Evolutionary conservation across 2,329 filamentous ascomycete species (phyloP).

Genomic region (Microsporum canis): DNA sequence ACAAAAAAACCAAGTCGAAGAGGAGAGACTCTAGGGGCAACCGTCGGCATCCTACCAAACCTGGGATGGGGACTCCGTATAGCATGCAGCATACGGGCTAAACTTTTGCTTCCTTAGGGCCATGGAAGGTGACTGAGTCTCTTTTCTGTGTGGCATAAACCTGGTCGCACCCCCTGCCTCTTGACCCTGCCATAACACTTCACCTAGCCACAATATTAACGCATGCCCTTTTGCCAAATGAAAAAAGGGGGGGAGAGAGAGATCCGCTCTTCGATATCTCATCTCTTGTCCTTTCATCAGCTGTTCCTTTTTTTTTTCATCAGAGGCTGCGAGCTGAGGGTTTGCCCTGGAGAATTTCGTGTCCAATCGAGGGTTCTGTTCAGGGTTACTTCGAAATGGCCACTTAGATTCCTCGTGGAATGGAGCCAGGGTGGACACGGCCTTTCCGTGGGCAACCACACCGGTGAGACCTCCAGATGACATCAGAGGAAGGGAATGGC

Average conservation of each 20-base stretch:
- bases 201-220: not conserved
- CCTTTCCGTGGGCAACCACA: conserved; percentile 6
- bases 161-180: not conserved
- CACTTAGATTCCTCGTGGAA: not conserved
- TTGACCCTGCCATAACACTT: not conserved
- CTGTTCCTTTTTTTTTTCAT: not conserved
- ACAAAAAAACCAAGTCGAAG: not conserved
- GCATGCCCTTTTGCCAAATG: not conserved
- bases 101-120: not conserved
- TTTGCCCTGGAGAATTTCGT: not conserved
- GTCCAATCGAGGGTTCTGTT: not conserved
- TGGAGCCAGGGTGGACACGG: conserved; percentile 1
- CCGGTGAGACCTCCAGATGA: not conserved
- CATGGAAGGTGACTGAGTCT: not conserved
- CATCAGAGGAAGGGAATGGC: not conserved
- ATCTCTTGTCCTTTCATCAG: not conserved
- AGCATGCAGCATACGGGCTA: not conserved
- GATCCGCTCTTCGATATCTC: not conserved
- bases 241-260: too few relatives aligned
- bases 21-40: not conserved
- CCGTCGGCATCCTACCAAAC: not conserved
- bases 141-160: not conserved
- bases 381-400: not conserved
- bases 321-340: not conserved
- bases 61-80: not conserved